phyloP scores from a whole-genome alignment of 1,284 basidiomycete species.

The Mrakiaceae sp. region DNA sequence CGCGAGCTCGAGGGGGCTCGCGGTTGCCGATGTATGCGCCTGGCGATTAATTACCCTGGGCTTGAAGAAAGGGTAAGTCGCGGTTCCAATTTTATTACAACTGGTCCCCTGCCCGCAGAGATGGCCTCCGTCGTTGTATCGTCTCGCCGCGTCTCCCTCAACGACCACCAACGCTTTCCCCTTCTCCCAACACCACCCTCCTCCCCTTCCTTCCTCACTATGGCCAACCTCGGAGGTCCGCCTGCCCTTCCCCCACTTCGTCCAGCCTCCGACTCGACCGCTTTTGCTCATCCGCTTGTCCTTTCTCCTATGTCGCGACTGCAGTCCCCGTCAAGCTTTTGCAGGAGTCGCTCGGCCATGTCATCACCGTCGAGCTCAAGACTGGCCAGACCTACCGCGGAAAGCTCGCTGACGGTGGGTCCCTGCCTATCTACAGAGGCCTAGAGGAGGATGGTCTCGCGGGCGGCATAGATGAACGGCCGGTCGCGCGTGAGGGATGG shows the following conservation, averaged over 20 bases:
- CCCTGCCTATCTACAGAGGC: neutral
- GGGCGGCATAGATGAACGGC: too few relatives aligned
- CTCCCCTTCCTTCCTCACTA: neutral
- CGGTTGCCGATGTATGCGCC: too few relatives aligned
- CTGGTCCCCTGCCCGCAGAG: neutral
- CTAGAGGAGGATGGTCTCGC: too few relatives aligned
- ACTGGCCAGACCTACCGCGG: slow-evolving; percentile 85
- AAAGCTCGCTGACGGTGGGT: slow-evolving; percentile 81
- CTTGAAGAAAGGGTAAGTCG: too few relatives aligned
- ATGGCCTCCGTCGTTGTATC: neutral
- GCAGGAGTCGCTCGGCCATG: slow-evolving; percentile 87
- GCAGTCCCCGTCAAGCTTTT: slow-evolving; percentile 82
- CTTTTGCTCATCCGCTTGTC: neutral
- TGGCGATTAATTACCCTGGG: too few relatives aligned
- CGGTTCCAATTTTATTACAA: too few relatives aligned
- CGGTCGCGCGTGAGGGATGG: too few relatives aligned
- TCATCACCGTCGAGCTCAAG: slow-evolving; percentile 96
- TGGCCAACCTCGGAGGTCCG: slow-evolving; percentile 15
- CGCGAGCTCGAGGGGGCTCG: neutral
- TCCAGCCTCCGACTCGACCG: neutral
- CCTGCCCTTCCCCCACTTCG: neutral
- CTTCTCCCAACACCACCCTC: neutral
- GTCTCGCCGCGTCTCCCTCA: too few relatives aligned
- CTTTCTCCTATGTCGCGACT: neutral
- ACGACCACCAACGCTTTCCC: neutral